Evolutionary conservation across 2,329 filamentous ascomycete genomes (phyloP).

Genomic region (Fusarium nurragi): DNA sequence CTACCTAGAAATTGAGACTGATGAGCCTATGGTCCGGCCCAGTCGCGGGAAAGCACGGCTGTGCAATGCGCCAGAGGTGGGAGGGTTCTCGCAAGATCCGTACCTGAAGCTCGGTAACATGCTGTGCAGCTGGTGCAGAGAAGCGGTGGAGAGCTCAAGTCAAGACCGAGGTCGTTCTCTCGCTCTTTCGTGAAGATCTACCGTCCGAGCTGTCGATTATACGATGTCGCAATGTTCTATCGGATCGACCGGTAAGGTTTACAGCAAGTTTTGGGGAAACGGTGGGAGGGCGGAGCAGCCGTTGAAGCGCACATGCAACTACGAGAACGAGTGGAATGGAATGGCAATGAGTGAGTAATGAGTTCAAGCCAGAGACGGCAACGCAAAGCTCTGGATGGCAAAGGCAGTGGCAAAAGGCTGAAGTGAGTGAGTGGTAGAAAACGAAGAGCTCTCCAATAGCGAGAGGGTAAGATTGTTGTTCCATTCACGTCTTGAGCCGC

Average conservation of each 20-base stretch:
- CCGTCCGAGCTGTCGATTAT: neutral
- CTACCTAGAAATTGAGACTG: slow-evolving; percentile 29
- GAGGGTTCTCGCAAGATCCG: neutral
- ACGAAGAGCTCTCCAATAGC: slow-evolving; percentile 14
- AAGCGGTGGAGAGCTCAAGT: slow-evolving; percentile 7
- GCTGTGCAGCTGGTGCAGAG: slow-evolving; percentile 38
- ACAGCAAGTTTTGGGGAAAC: slow-evolving; percentile 20
- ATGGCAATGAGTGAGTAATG: neutral
- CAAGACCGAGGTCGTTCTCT: slow-evolving; percentile 6
- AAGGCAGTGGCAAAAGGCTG: slow-evolving; percentile 2
- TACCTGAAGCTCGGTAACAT: slow-evolving; percentile 44
- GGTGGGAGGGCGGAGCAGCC: slow-evolving; percentile 25
- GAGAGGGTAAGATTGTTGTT: slow-evolving; percentile 29
- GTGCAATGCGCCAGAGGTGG: neutral
- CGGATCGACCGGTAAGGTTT: slow-evolving; percentile 21
- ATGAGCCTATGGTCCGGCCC: slow-evolving; percentile 27
- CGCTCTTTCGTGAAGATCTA: slow-evolving; percentile 2
- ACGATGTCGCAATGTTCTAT: slow-evolving; percentile 3
- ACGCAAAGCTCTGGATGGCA: slow-evolving; percentile 7
- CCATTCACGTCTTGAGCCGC: slow-evolving; percentile 21
- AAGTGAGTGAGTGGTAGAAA: slow-evolving; percentile 7
- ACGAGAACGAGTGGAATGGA: slow-evolving; percentile 10
- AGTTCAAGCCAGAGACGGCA: neutral
- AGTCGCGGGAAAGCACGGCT: neutral
- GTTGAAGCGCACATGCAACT: slow-evolving; percentile 33